phyloP scores from a whole-genome alignment of 1,284 basidiomycete species.

The Naganishia sp. region DNA sequence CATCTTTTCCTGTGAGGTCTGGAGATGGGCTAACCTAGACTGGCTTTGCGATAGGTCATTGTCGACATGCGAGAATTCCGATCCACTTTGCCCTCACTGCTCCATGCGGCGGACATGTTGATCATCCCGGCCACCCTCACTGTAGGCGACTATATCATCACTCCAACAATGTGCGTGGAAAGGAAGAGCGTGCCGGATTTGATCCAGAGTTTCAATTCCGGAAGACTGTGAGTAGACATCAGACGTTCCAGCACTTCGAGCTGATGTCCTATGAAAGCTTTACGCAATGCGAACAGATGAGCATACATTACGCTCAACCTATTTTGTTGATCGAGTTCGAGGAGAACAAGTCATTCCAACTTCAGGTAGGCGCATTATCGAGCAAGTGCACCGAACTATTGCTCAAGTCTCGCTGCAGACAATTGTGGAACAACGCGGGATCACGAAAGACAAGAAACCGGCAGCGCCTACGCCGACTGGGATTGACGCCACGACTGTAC shows the following conservation, averaged over 20 bases:
- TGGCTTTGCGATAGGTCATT: constrained; percentile 64
- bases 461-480: constrained; percentile 33
- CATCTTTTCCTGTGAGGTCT: neutral
- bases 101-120: constrained; percentile 78
- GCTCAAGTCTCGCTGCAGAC: neutral
- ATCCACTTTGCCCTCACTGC: constrained; percentile 83
- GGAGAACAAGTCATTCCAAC: constrained; percentile 90
- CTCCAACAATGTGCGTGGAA: constrained; percentile 94
- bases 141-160: constrained; percentile 93
- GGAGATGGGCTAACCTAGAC: neutral
- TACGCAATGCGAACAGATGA: constrained; percentile 97
- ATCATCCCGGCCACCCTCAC: constrained; percentile 88
- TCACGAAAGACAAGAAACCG: constrained; percentile 27
- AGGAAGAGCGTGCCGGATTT: constrained; percentile 91
- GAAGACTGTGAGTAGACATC: constrained; percentile 72
- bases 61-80: constrained; percentile 97
- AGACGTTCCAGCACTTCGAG: neutral
- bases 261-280: constrained; percentile 61
- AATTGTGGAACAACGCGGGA: constrained; percentile 28
- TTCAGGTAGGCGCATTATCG: constrained; percentile 63
- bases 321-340: constrained; percentile 98
- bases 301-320: constrained; percentile 89
- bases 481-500: constrained; percentile 61
- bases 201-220: constrained; percentile 87
- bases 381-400: neutral